Evolutionary conservation across 257 asterid species (phyloP).

Genomic region (Solanum piurae): DNA sequence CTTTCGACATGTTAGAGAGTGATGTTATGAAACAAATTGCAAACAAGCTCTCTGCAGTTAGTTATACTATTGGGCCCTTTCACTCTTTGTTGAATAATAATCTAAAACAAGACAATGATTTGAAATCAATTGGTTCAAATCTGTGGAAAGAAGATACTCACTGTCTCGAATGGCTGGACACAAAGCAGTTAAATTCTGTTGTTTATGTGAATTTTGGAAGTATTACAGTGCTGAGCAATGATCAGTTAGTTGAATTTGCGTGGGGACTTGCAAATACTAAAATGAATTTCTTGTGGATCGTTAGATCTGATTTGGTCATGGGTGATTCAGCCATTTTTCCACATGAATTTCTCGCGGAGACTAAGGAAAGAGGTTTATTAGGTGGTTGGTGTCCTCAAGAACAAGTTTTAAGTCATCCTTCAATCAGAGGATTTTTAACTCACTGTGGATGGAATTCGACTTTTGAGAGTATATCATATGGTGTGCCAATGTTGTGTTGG

Average conservation of each 20-base stretch:
- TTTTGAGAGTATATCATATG: constrained; percentile 5
- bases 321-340: constrained; percentile 14
- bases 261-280: constrained; percentile 25
- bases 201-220: constrained; percentile 29
- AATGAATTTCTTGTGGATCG: constrained; percentile 18
- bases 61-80: constrained; percentile 18
- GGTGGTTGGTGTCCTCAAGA: constrained; percentile 22
- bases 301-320: constrained; percentile 14
- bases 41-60: background rate
- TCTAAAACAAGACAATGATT: background rate
- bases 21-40: constrained; percentile 6
- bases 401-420: constrained; percentile 8
- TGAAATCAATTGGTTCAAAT: constrained; percentile 7
- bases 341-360: constrained; percentile 10
- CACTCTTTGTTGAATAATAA: constrained; percentile 3
- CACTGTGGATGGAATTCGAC: constrained; percentile 24
- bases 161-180: constrained; percentile 19
- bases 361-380: constrained; percentile 6
- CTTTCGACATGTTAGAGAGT: constrained; percentile 9
- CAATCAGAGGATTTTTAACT: constrained; percentile 13
- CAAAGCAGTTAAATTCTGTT: constrained; percentile 12
- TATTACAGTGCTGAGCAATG: background rate
- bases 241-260: constrained; percentile 18
- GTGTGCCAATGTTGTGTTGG: constrained; percentile 22
- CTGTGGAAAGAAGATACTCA: constrained; percentile 30